Evolutionary conservation across 495 filamentous ascomycete species (phyloP).

Genomic region (Aspergillus bertholletiae): DNA sequence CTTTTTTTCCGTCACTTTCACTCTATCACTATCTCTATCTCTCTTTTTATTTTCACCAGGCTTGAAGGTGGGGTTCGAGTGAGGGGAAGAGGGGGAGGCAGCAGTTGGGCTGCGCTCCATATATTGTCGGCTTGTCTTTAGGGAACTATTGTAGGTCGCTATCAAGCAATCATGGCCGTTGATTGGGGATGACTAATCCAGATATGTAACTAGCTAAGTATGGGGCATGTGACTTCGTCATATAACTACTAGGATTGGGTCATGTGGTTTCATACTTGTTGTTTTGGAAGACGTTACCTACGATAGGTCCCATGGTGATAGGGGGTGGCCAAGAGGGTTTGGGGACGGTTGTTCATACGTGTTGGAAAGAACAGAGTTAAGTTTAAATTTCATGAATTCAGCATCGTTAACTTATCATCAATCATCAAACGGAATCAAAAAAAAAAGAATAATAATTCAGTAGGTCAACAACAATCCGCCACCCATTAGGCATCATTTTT

Average conservation of each 20-base stretch:
- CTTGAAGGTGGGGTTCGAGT: background rate
- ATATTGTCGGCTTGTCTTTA: background rate
- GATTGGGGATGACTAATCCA: too few relatives aligned
- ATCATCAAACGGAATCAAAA: too few relatives aligned
- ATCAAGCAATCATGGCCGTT: background rate
- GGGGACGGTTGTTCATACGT: background rate
- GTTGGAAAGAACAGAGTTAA: background rate
- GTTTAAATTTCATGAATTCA: background rate
- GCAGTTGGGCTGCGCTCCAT: constrained; percentile 1
- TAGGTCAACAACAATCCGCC: background rate
- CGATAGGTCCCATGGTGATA: too few relatives aligned
- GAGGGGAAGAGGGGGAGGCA: too few relatives aligned
- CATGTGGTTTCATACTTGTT: background rate
- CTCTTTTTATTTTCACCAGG: background rate
- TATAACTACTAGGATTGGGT: background rate
- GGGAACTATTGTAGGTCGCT: background rate
- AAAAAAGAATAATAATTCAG: too few relatives aligned
- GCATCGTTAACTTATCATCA: background rate
- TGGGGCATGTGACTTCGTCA: background rate
- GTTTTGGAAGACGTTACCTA: too few relatives aligned
- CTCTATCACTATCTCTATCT: too few relatives aligned
- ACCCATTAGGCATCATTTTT: constrained; percentile 3
- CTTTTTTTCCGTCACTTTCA: too few relatives aligned
- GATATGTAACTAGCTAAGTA: too few relatives aligned
- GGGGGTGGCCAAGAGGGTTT: too few relatives aligned